Base-by-base conservation (phyloP, 768 basidiomycete genomes). In the Boletus tomentosulus region DNA sequence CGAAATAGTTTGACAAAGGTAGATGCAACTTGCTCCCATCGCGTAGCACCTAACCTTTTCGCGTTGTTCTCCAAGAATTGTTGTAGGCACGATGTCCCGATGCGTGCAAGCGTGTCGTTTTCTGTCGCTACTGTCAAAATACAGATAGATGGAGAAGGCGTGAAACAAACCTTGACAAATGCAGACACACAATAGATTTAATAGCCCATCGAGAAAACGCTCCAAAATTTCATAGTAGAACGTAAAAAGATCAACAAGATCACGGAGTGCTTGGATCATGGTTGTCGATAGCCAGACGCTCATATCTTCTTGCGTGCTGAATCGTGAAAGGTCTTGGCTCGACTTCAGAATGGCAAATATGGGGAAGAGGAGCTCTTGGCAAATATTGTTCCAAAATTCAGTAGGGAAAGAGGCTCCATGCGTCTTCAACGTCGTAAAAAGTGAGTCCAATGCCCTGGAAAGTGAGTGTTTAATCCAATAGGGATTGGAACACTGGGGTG, bases 221-320 rank as follows among this genome's bases (percentile, higher is more conserved):
- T 94, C 91, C 62, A 99, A 70, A 15, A 85, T 92, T 49, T 91
- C 87, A 66, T 98, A 98, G 75, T 93, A 94, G 73, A 85, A 91
- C 2, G 97, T 95, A 68, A 95, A 99, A 22, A 99, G 81, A 66
- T 96, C 92, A 54, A 99, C 90, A 57, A 98, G 78, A 70, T 98
- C 90, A 43, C 97, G 85, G 44, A 99, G 79, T 1, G 97, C 97
- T 66, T 98, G 94, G 47, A 98, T 97, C 90, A 99, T 94, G 3
- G 97, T 99, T 13, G 97, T 97, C 25, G 94, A 98, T 44, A 99
- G 72, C 97, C 97, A 99, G 27, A 99, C 94, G 62, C 93, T 97
- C 93, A 98, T 96, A 62, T 98, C 97, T 66, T 98, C 97, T 64
- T 97, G 93, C 5, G 93, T 95, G 68, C 80, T 89, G 75, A 98